Evolutionary conservation across 345 rosid species (phyloP).

Genomic region (Salix udensis): DNA sequence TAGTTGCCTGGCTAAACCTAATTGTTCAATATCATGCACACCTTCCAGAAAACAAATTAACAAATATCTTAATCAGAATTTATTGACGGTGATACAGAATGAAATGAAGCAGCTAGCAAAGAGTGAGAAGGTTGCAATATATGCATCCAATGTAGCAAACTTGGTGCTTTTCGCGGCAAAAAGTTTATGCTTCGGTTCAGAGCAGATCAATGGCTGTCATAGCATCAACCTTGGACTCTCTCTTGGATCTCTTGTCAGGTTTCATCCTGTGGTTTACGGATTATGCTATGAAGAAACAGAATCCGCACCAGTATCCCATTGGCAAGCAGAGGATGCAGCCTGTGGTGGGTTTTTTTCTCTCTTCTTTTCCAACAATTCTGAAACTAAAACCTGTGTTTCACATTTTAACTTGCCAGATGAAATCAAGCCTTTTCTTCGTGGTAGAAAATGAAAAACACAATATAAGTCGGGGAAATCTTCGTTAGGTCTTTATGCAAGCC

Average conservation of each 20-base stretch:
- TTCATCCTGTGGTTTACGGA: constrained; percentile 47
- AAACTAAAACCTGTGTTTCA: no score
- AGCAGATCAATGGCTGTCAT: constrained; percentile 40
- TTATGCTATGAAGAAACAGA: constrained; percentile 36
- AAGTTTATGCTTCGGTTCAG: constrained; percentile 31
- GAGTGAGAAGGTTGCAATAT: constrained; percentile 30
- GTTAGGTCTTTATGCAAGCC: no score
- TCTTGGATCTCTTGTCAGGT: constrained; percentile 42
- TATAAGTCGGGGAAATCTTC: no score
- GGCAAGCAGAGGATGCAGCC: constrained; percentile 56
- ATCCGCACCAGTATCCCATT: constrained; percentile 39
- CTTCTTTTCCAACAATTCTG: no score
- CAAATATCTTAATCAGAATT: background rate
- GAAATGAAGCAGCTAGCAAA: constrained; percentile 29
- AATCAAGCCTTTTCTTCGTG: no score
- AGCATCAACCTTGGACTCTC: constrained; percentile 41
- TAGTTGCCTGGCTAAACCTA: background rate
- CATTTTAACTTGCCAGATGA: background rate
- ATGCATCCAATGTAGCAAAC: constrained; percentile 41
- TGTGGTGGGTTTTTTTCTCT: constrained; percentile 16
- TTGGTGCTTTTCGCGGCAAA: constrained; percentile 43
- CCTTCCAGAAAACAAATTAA: background rate
- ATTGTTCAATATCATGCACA: background rate
- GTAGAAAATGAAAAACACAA: no score
- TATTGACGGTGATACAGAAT: constrained; percentile 6